phyloP scores from a whole-genome alignment of 1,284 basidiomycete genomes.

The Ganoderma lucidum region DNA sequence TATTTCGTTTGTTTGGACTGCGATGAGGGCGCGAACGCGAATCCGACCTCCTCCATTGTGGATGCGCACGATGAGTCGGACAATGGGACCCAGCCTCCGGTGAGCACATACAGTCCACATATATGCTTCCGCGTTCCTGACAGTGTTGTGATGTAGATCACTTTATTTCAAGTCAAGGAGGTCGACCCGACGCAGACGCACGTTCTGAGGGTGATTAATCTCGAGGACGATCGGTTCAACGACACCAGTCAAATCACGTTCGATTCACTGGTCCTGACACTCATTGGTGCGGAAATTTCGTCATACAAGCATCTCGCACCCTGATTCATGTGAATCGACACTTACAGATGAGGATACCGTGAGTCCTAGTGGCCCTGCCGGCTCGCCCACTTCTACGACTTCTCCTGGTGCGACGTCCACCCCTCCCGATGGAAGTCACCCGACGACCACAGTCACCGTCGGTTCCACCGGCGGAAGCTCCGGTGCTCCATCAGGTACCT shows the following conservation, averaged over 20 bases:
- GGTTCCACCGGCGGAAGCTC: not conserved
- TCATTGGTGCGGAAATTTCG: conserved; percentile 26
- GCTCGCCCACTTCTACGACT: not conserved
- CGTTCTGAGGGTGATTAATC: conserved; percentile 42
- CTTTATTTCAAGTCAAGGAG: conserved; percentile 37
- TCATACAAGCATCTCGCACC: not conserved
- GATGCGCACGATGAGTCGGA: conserved; percentile 32
- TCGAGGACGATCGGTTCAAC: conserved; percentile 37
- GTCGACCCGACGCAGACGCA: conserved; percentile 41
- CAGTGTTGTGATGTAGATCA: conserved; percentile 20
- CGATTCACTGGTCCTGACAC: conserved; percentile 37
- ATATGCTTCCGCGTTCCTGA: not conserved
- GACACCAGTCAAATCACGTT: conserved; percentile 43
- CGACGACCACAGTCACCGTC: not conserved
- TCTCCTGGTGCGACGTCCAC: not conserved
- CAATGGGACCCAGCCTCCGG: conserved; percentile 30
- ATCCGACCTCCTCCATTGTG: conserved; percentile 8
- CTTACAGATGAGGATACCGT: not conserved
- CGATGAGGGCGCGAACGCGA: not conserved
- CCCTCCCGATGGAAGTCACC: not conserved
- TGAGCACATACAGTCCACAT: conserved; percentile 8
- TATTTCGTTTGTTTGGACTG: conserved; percentile 37
- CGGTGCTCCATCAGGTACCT: not conserved
- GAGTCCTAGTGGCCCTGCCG: not conserved
- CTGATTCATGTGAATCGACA: not conserved